Evolutionary conservation across 192 early-diverging fungal species (phyloP), one percentile per base, ranked within the genome.

Genomic region (Backusella westeae): DNA sequence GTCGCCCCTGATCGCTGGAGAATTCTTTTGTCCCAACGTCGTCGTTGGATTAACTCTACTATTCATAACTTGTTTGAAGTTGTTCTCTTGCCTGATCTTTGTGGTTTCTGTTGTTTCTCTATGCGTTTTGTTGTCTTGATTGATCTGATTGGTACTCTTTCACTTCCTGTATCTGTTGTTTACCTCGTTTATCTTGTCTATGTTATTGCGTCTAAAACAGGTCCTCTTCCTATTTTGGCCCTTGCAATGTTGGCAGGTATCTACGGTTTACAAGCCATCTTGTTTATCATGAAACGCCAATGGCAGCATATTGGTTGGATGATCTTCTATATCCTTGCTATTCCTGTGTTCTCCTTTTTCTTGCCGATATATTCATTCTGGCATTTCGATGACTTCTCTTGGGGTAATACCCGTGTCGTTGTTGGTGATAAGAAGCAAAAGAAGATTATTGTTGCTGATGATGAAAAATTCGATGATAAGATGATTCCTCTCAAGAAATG

Each of bases 311-410:
- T 93, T 74, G 91, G 91, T 1, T 93, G 93, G 93, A 94, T 94
- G 93, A 78, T 92, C 42, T 92, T 94, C 59, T 98, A 98, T 81
- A 86, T 98, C 17, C 80, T 97, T 1, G 94, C 94, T 6, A 93
- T 96, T 56, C 96, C 97, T 9, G 80, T 98, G n/a, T 99, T 94
- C 79, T 94, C 92, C 15, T 94, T 95, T 76, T 93, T 94, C 80
- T 90, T 98, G 56, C 97, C 97, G 0, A 77, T 98, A 49, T 99
- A 99, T 78, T 89, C 96, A 1, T 98, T 99, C 90, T 97, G 96
- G 97, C 96, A 98, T 85, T 96, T 97, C 89, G 97, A 98, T 77
- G 97, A 98, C 78, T 99, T 99, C 80, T 95, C 94, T 3, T 99
- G 97, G 97, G 97, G 97, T 78, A 96, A 98, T 81, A 99, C 97